These are phyloP conservation scores for Taxillus chinensis DNA, from an alignment of 164 flowering plant genomes.

Conservation along the genomic window DNA sequence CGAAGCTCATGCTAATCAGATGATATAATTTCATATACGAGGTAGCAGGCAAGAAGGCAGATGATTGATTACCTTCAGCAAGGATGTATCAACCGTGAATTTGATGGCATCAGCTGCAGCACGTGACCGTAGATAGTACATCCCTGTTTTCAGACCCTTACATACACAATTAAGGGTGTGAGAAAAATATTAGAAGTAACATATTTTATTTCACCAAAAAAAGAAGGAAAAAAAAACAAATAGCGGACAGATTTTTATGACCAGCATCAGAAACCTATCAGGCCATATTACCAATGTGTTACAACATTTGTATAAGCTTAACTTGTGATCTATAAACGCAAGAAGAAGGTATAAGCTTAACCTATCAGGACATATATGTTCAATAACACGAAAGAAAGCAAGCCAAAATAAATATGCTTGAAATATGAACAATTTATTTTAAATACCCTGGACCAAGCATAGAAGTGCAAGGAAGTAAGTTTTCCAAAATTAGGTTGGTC, in stretches of 20 bases:
- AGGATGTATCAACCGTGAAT: conserved; percentile 73
- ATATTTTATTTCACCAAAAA: not conserved
- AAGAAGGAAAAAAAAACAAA: not conserved
- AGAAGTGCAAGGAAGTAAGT: conserved; percentile 83
- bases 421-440: no score
- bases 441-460: conserved; percentile 84
- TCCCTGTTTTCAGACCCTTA: conserved; percentile 82
- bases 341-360: no score
- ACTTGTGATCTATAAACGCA: no score
- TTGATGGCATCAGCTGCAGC: conserved; percentile 98
- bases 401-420: no score
- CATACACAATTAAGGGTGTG: not conserved
- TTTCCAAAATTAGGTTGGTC: conserved; percentile 90
- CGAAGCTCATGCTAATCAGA: no score
- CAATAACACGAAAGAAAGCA: no score
- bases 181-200: not conserved
- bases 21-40: no score
- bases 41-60: no score
- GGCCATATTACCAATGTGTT: not conserved
- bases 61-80: no score
- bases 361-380: no score
- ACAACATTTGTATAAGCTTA: no score
- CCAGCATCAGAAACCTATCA: not conserved
- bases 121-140: conserved; percentile 69
- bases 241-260: no score